Evolutionary conservation across 768 basidiomycete genomes (phyloP).

Genomic region (Xanthoconium purpureum): DNA sequence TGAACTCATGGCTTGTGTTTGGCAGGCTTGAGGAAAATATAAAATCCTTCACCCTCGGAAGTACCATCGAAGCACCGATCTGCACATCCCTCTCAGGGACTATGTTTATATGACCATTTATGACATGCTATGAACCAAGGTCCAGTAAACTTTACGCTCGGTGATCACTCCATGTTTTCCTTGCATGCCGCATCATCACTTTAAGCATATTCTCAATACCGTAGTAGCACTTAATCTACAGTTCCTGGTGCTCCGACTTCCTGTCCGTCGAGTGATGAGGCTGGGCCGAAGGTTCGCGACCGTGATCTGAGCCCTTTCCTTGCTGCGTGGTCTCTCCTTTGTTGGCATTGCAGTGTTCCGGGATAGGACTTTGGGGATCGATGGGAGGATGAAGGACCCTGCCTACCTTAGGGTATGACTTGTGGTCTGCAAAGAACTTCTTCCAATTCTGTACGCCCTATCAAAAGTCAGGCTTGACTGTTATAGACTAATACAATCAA

Average conservation of each 20-base stretch:
- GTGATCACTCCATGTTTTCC: slow-evolving; percentile 23
- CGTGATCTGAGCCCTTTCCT: slow-evolving; percentile 28
- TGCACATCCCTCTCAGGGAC: slow-evolving; percentile 18
- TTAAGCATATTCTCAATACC: slow-evolving; percentile 14
- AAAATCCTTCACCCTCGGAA: slow-evolving; percentile 5
- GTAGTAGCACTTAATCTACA: slow-evolving; percentile 28
- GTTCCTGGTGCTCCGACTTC: slow-evolving; percentile 23
- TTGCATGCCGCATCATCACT: slow-evolving; percentile 13
- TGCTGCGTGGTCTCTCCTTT: slow-evolving; percentile 38
- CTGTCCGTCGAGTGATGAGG: slow-evolving; percentile 11
- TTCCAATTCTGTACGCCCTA: slow-evolving; percentile 88
- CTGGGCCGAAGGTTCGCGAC: slow-evolving; percentile 27
- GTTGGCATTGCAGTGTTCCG: slow-evolving; percentile 69
- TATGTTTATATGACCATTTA: slow-evolving; percentile 26
- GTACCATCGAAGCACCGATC: not conserved
- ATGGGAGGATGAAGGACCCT: slow-evolving; percentile 72
- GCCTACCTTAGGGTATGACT: slow-evolving; percentile 76
- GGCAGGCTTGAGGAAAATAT: slow-evolving; percentile 27
- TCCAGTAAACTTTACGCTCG: not conserved
- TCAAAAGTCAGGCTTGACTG: not conserved
- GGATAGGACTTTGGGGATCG: slow-evolving; percentile 72
- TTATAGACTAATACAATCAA: not conserved
- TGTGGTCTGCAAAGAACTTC: slow-evolving; percentile 79
- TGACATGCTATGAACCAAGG: slow-evolving; percentile 15
- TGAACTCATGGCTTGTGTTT: slow-evolving; percentile 22